Conservation (phyloP, 176 grass and related monocot genomes). For the Zea luxurians region DNA sequence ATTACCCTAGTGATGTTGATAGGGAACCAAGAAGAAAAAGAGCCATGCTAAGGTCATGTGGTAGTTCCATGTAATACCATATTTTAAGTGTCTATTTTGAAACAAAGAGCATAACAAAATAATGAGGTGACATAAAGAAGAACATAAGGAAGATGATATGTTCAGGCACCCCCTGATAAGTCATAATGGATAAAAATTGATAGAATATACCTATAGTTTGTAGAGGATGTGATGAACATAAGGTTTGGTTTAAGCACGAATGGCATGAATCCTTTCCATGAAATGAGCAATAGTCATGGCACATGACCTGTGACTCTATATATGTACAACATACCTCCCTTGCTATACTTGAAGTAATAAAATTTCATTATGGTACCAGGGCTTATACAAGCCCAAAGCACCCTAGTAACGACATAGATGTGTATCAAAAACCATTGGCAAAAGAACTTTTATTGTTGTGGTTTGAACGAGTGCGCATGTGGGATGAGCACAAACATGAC, state of each 20-base stretch:
- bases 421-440: too few species aligned
- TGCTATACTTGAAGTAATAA: too few species aligned
- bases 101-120: background rate
- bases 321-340: background rate
- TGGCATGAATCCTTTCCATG: background rate
- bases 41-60: background rate
- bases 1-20: background rate
- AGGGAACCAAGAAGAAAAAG: background rate
- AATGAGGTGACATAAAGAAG: too few species aligned
- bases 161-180: background rate
- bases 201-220: background rate
- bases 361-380: background rate
- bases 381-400: too few species aligned
- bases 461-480: too few species aligned
- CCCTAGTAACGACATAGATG: too few species aligned
- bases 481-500: too few species aligned
- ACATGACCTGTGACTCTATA: background rate
- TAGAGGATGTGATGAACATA: background rate
- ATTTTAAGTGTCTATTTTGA: background rate
- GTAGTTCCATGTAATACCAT: background rate
- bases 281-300: background rate
- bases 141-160: background rate
- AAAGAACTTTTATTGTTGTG: too few species aligned
- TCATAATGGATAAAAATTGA: background rate
- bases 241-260: background rate